Evolutionary conservation across 2,329 filamentous ascomycete genomes (phyloP).

Genomic region (Thielaviopsis populi): DNA sequence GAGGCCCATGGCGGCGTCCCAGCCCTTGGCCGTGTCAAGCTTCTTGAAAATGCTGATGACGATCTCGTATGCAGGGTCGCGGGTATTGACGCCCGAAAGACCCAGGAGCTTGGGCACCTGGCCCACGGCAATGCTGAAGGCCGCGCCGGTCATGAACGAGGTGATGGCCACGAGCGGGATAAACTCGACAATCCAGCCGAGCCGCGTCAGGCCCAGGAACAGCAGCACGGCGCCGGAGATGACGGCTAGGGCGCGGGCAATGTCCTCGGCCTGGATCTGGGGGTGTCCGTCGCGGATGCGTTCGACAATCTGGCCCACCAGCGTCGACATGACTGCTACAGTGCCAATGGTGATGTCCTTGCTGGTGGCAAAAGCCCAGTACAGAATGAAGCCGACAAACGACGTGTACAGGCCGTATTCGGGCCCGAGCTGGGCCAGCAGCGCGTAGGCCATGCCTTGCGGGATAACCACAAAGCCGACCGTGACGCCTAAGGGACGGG

Average conservation of each 20-base stretch:
- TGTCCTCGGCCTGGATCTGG: constrained; percentile 28
- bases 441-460: constrained; percentile 39
- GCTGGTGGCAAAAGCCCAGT: constrained; percentile 96
- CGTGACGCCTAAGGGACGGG: constrained; percentile 48
- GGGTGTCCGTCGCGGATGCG: constrained; percentile 27
- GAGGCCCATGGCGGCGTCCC: constrained; percentile 62
- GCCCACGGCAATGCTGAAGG: constrained; percentile 34
- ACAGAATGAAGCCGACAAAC: constrained; percentile 86
- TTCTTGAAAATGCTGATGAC: constrained; percentile 37
- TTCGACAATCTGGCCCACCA: constrained; percentile 35
- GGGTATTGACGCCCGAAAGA: constrained; percentile 35
- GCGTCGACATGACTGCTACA: constrained; percentile 38
- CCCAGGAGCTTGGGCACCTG: constrained; percentile 38
- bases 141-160: constrained; percentile 40
- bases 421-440: constrained; percentile 32
- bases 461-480: constrained; percentile 46
- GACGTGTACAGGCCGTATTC: constrained; percentile 53
- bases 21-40: constrained; percentile 31
- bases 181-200: constrained; percentile 40
- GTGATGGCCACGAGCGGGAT: constrained; percentile 38
- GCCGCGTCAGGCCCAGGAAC: constrained; percentile 33
- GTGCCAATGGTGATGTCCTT: constrained; percentile 95
- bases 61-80: constrained; percentile 33
- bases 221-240: constrained; percentile 35
- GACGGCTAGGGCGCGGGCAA: constrained; percentile 34